These are phyloP conservation scores for Panus rudis DNA, from an alignment of 768 basidiomycete species.

Conservation along the genomic window DNA sequence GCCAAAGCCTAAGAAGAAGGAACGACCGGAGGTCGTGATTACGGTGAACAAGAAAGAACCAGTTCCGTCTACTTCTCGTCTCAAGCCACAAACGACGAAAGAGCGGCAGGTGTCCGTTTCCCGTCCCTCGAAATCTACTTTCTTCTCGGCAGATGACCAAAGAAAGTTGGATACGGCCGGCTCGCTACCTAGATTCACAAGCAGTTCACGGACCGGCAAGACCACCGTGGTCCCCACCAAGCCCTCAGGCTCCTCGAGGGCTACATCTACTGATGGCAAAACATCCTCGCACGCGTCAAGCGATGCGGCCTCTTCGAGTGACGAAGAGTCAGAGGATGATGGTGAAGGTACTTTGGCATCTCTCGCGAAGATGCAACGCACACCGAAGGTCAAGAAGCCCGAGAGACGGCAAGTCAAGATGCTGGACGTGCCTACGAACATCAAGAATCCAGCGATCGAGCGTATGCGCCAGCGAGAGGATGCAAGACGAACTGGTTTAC, in stretches of 20 bases:
- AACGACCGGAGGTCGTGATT: conserved; percentile 55
- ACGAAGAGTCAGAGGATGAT: conserved; percentile 37
- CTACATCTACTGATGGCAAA: background rate
- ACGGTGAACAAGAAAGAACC: conserved; percentile 30
- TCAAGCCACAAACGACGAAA: conserved; percentile 5
- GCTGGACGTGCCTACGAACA: conserved; percentile 43
- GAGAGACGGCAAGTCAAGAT: conserved; percentile 61
- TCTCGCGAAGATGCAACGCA: conserved; percentile 53
- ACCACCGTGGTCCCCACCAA: background rate
- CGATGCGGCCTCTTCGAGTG: conserved; percentile 32
- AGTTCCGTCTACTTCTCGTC: conserved; percentile 1
- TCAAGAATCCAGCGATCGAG: conserved; percentile 39
- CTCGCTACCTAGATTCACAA: conserved; percentile 38
- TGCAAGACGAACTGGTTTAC: conserved; percentile 52
- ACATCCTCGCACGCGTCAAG: conserved; percentile 12
- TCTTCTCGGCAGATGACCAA: conserved; percentile 25
- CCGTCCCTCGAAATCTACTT: conserved; percentile 9
- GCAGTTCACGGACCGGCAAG: conserved; percentile 25
- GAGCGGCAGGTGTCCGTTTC: too few relatives aligned
- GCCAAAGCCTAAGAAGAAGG: too few relatives aligned
- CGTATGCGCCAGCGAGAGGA: conserved; percentile 52
- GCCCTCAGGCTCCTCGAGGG: conserved; percentile 8
- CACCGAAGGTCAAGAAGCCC: conserved; percentile 51
- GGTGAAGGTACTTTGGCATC: conserved; percentile 39
- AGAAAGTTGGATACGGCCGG: conserved; percentile 29